Evolutionary conservation across 78 protist genomes (phyloP).

Genomic region (Polysphondylium violaceum): DNA sequence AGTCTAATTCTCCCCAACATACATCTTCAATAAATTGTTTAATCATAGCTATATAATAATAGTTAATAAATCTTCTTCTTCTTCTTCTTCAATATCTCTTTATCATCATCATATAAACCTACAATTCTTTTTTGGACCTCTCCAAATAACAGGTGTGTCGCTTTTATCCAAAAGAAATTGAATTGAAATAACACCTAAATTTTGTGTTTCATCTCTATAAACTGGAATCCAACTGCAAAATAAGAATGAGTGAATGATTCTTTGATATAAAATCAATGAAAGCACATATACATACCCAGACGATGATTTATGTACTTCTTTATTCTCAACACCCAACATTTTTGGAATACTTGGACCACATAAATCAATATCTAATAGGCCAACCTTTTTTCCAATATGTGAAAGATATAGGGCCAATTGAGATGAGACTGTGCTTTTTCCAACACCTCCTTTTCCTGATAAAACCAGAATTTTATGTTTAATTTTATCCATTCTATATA

Average conservation of each 20-base stretch:
- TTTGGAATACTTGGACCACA: constrained; percentile 94
- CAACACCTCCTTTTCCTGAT: constrained; percentile 99
- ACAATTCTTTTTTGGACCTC: constrained; percentile 95
- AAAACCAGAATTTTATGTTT: constrained; percentile 94
- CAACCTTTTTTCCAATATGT: constrained; percentile 81
- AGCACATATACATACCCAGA: constrained; percentile 81
- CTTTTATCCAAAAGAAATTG: constrained; percentile 93
- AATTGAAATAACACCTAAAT: constrained; percentile 95
- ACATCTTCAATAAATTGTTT: constrained; percentile 90
- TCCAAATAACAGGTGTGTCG: constrained; percentile 96
- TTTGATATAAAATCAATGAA: too few species aligned
- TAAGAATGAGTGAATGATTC: background rate
- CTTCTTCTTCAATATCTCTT: too few species aligned
- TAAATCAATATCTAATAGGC: constrained; percentile 94
- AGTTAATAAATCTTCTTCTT: background rate
- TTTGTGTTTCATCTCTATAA: constrained; percentile 69
- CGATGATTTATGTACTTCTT: constrained; percentile 66
- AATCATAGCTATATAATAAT: constrained; percentile 79
- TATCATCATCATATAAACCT: background rate
- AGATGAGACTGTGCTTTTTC: constrained; percentile 86
- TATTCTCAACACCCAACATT: constrained; percentile 83
- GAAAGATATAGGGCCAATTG: constrained; percentile 69
- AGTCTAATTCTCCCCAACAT: constrained; percentile 91
- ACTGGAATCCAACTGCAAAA: constrained; percentile 90
- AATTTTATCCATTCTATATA: constrained; percentile 73